Base-by-base conservation (phyloP, 805 yeast genomes). In the Ogataea methylovora region DNA sequence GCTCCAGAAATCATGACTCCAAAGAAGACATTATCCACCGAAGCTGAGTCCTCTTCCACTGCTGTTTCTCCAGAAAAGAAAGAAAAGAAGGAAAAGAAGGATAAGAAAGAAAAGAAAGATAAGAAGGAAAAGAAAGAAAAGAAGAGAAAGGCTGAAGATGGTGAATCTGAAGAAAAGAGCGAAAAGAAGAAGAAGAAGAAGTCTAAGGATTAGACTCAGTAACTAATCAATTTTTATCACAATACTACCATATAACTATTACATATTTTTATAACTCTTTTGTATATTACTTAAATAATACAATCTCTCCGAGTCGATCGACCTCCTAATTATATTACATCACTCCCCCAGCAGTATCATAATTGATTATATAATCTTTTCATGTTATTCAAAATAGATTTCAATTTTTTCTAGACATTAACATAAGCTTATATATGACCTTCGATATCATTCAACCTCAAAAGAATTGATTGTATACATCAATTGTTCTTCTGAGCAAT, bases 11-110 rank as follows among this genome's bases (percentile, higher is more conserved):
- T 60, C 27, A 58, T 55, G 35, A 52, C 57, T 35, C 68, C 79
- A 37, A 67, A 72, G 60, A 66, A 73, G 52, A 65, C 78, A 18
- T 60, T 67, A 42, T 58, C 42, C 39, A 42, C 41, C 52, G 41
- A 55, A 51, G 52, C 52, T 30, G 63, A 55, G 32, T 54, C 54
- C 46, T 32, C 38, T 17, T 42, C 43, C 14, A 37, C 43, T 23
- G 39, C 41, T 27, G 53, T 58, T 37, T 55, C 58, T 51, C 60
- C 69, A 52, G 66, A 69, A 35, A 65, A 66, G 58, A 61, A 62
- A 57, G 66, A 69, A 41, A 65, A 68, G 62, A 63, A 63, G 56
- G 71, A 71, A 36, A 67, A 72, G 63, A 73, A 79, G 70, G 74
- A 75, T 52, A 73, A 75, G 58, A 73, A 76, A 63, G 72, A 48